phyloP scores from a whole-genome alignment of 495 filamentous ascomycete genomes.

The Gamarada debralockiae region DNA sequence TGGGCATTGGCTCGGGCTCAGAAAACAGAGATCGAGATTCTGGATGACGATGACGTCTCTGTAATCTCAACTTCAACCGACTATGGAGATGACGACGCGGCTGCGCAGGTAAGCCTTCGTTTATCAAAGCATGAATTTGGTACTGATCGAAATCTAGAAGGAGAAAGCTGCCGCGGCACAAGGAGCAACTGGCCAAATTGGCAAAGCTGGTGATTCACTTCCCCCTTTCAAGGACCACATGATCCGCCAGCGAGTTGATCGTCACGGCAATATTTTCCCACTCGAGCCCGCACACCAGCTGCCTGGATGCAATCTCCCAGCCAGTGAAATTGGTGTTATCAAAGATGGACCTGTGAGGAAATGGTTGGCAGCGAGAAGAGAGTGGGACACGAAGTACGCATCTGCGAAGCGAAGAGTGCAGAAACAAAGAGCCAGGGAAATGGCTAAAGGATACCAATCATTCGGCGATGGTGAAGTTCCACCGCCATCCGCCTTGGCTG shows the following conservation, averaged over 20 bases:
- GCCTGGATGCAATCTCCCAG: constrained; percentile 55
- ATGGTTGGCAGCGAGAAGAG: constrained; percentile 69
- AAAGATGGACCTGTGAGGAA: constrained; percentile 76
- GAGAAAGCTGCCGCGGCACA: constrained; percentile 2
- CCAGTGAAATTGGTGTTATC: constrained; percentile 67
- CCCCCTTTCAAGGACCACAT: constrained; percentile 78
- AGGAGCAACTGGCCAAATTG: constrained; percentile 44
- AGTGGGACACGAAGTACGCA: constrained; percentile 68
- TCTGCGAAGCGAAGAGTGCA: constrained; percentile 65
- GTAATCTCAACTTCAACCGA: constrained; percentile 57
- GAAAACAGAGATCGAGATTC: constrained; percentile 70
- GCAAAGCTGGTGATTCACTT: constrained; percentile 77
- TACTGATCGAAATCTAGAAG: constrained; percentile 5
- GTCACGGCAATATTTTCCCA: constrained; percentile 65
- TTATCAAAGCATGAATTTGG: background rate
- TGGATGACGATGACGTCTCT: constrained; percentile 72
- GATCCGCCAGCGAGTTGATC: constrained; percentile 83
- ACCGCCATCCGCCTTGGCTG: constrained; percentile 78
- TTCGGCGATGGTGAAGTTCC: constrained; percentile 70
- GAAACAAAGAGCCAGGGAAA: constrained; percentile 63
- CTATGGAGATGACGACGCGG: constrained; percentile 31
- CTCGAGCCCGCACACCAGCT: constrained; percentile 60
- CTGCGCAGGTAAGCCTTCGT: constrained; percentile 19
- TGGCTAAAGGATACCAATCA: constrained; percentile 61
- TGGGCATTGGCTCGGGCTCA: constrained; percentile 87